Percentiles rank a stretch among this genome's conserved stretches.
Evolutionary conservation across 768 basidiomycete genomes (phyloP).

Genomic region (Boletus eberwhitei): DNA sequence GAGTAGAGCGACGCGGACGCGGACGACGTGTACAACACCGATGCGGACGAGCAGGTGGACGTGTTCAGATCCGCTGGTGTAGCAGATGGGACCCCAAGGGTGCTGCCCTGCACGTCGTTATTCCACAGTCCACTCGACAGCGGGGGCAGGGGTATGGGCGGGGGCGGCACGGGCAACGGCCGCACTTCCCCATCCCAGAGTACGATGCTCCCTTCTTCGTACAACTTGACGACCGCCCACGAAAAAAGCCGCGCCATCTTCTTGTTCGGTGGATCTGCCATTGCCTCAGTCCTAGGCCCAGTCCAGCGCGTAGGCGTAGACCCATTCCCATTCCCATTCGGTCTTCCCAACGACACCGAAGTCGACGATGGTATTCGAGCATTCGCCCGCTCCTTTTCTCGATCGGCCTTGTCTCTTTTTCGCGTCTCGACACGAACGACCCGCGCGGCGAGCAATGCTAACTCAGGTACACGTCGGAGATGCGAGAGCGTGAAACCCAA

Average conservation of each 20-base stretch:
- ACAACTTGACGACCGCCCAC: slow-evolving; percentile 59
- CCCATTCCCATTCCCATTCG: background rate
- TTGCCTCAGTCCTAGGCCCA: background rate
- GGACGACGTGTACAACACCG: slow-evolving; percentile 22
- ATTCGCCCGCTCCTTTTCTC: slow-evolving; percentile 30
- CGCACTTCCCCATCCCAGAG: slow-evolving; percentile 66
- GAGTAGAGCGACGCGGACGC: slow-evolving; percentile 24
- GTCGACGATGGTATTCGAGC: background rate
- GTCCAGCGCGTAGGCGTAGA: background rate
- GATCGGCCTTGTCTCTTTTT: slow-evolving; percentile 49
- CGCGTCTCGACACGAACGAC: slow-evolving; percentile 62
- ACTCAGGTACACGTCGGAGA: slow-evolving; percentile 72
- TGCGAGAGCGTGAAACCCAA: slow-evolving; percentile 70
- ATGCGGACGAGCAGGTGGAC: slow-evolving; percentile 17
- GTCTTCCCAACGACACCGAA: background rate
- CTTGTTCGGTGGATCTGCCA: slow-evolving; percentile 24
- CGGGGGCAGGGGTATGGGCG: background rate
- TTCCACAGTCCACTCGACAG: slow-evolving; percentile 48
- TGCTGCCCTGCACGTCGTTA: slow-evolving; percentile 15
- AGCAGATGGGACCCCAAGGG: slow-evolving; percentile 25
- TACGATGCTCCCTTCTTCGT: slow-evolving; percentile 71
- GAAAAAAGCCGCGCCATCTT: slow-evolving; percentile 70
- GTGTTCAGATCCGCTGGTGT: background rate
- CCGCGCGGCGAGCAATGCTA: slow-evolving; percentile 58
- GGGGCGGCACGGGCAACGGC: slow-evolving; percentile 27